These are phyloP conservation scores for Mortierella sp. DNA, from an alignment of 371 early-diverging fungal genomes.

Conservation along the genomic window DNA sequence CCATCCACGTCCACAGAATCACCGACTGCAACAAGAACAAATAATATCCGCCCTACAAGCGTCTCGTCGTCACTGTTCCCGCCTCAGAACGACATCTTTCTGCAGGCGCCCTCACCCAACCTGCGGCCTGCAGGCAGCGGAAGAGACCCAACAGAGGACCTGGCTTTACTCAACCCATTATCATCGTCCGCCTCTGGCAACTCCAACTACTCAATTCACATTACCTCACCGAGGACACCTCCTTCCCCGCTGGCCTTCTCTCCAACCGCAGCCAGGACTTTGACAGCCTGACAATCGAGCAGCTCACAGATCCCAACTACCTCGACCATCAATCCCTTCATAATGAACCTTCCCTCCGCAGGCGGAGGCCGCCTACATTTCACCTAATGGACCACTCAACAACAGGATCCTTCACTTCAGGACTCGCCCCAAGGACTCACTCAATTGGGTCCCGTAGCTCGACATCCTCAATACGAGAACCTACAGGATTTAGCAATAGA, in stretches of 20 bases:
- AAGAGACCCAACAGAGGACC: not conserved
- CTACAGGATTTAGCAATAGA: not conserved
- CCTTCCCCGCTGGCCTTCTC: not conserved
- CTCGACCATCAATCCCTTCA: not conserved
- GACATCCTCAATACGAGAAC: slow-evolving; percentile 32
- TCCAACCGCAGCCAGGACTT: slow-evolving; percentile 17
- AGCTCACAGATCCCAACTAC: not conserved
- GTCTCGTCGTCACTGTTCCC: slow-evolving; percentile 4
- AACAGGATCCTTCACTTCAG: not conserved
- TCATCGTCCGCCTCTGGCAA: slow-evolving; percentile 13
- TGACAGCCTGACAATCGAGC: slow-evolving; percentile 16
- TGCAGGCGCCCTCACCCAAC: slow-evolving; percentile 1
- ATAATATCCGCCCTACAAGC: not conserved
- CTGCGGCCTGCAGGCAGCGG: not conserved
- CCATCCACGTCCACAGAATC: not conserved
- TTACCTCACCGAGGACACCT: not conserved
- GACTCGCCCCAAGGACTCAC: slow-evolving; percentile 3
- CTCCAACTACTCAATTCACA: slow-evolving; percentile 2
- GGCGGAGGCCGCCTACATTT: slow-evolving; percentile 47
- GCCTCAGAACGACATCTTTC: slow-evolving; percentile 14
- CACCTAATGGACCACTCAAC: slow-evolving; percentile 9
- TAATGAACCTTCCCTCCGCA: slow-evolving; percentile 35
- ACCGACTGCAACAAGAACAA: not conserved
- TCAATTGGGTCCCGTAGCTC: slow-evolving; percentile 45
- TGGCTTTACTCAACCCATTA: not conserved